phyloP scores from a whole-genome alignment of 192 early-diverging fungal species.

The Podila epicladia region DNA sequence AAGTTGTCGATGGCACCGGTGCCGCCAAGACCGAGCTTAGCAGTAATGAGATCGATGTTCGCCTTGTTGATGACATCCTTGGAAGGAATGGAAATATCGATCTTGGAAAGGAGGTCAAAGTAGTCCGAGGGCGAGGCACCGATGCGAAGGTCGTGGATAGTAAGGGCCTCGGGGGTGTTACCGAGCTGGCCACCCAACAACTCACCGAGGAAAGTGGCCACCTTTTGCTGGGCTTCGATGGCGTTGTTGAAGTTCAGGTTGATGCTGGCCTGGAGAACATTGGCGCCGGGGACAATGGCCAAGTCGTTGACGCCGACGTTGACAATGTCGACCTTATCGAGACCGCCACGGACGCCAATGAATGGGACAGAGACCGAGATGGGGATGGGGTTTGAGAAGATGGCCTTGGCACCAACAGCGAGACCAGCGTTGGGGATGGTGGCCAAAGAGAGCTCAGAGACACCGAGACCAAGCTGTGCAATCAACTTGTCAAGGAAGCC shows the following conservation, averaged over 20 bases:
- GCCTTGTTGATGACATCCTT: constrained; percentile 35
- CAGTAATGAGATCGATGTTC: constrained; percentile 19
- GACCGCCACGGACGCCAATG: constrained; percentile 41
- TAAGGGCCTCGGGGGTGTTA: constrained; percentile 40
- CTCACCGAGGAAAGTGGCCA: constrained; percentile 37
- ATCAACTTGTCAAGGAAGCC: constrained; percentile 23
- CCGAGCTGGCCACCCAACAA: constrained; percentile 39
- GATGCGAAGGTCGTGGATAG: constrained; percentile 44
- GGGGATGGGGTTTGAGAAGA: constrained; percentile 46
- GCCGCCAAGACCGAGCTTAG: constrained; percentile 21
- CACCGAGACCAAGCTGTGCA: constrained; percentile 29
- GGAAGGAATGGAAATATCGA: constrained; percentile 44
- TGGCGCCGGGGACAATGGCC: constrained; percentile 25
- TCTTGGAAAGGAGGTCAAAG: constrained; percentile 46
- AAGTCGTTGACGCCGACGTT: constrained; percentile 35
- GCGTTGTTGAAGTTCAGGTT: constrained; percentile 46
- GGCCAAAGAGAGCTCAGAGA: constrained; percentile 35
- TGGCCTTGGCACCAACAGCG: constrained; percentile 28
- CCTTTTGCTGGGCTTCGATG: constrained; percentile 26
- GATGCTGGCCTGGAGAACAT: constrained; percentile 34
- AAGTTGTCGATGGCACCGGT: constrained; percentile 15
- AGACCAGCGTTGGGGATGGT: constrained; percentile 49
- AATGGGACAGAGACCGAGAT: constrained; percentile 42
- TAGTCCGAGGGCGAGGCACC: constrained; percentile 47
- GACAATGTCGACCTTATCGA: constrained; percentile 36